phyloP scores from a whole-genome alignment of 1,284 basidiomycete genomes.

The Pseudozyma sp. region DNA sequence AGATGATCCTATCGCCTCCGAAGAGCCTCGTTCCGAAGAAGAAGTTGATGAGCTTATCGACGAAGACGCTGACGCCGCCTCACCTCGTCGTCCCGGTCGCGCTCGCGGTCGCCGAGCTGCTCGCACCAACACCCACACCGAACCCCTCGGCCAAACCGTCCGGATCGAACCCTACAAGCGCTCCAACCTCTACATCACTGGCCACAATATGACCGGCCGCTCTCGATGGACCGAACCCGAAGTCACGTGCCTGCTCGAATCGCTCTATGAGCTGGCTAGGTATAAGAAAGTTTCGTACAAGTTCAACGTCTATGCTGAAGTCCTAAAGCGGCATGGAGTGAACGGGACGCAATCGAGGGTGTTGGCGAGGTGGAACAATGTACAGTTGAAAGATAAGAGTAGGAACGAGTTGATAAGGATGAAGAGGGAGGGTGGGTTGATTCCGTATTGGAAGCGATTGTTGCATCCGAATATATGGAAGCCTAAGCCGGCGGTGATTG shows the following conservation, averaged over 20 bases:
- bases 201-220: constrained; percentile 52
- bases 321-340: constrained; percentile 46
- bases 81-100: constrained; percentile 6
- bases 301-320: constrained; percentile 42
- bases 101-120: too few species aligned
- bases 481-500: constrained; percentile 9
- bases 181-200: constrained; percentile 49
- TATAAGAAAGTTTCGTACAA: constrained; percentile 43
- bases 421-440: constrained; percentile 37
- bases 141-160: constrained; percentile 25
- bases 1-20: constrained; percentile 6
- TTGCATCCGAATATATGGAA: constrained; percentile 50
- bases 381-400: constrained; percentile 62
- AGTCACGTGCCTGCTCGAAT: constrained; percentile 23
- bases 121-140: constrained; percentile 13
- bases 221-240: constrained; percentile 42
- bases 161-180: constrained; percentile 45
- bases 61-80: not conserved
- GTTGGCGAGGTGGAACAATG: constrained; percentile 55
- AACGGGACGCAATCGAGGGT: constrained; percentile 20
- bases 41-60: constrained; percentile 40
- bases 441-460: constrained; percentile 53
- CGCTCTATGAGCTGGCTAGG: constrained; percentile 38
- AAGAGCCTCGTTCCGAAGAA: constrained; percentile 4
- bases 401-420: constrained; percentile 54